These are phyloP conservation scores for Colletotrichum sp. DNA, from an alignment of 2,329 filamentous ascomycete species.

Conservation along the genomic window DNA sequence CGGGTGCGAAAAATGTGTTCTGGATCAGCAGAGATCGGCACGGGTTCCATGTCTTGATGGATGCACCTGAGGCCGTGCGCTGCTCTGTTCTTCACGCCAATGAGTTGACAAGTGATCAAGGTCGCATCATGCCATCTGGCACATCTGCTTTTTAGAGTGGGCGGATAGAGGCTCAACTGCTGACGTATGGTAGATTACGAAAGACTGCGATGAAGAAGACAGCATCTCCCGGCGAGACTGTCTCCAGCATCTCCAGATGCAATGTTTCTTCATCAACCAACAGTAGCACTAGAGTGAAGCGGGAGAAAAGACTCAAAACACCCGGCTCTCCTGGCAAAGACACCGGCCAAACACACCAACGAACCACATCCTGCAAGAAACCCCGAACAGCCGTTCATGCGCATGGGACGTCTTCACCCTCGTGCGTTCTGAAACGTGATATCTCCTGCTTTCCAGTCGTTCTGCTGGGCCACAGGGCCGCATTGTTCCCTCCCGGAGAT, in stretches of 20 bases:
- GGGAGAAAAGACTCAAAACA: not conserved
- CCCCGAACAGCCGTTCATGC: not conserved
- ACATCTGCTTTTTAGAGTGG: not conserved
- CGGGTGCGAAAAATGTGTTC: not conserved
- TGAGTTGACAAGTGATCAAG: not conserved
- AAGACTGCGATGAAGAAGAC: not conserved
- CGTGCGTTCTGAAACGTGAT: conserved; percentile 2
- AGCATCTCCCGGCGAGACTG: not conserved
- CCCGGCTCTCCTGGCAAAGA: not conserved
- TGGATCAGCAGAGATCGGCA: not conserved
- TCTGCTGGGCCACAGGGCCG: not conserved
- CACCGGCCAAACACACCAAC: not conserved
- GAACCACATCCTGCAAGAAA: not conserved
- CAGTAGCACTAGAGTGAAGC: not conserved
- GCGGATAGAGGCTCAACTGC: not conserved
- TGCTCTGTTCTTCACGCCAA: not conserved
- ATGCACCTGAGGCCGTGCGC: not conserved
- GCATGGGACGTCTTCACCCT: not conserved
- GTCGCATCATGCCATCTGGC: not conserved
- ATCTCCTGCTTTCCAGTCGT: not conserved
- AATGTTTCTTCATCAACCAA: not conserved
- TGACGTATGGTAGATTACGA: not conserved
- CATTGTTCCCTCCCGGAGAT: not conserved
- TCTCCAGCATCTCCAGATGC: not conserved
- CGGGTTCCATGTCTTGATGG: not conserved